Conservation (phyloP, 331 rosid species). For the Arachis monticola region DNA sequence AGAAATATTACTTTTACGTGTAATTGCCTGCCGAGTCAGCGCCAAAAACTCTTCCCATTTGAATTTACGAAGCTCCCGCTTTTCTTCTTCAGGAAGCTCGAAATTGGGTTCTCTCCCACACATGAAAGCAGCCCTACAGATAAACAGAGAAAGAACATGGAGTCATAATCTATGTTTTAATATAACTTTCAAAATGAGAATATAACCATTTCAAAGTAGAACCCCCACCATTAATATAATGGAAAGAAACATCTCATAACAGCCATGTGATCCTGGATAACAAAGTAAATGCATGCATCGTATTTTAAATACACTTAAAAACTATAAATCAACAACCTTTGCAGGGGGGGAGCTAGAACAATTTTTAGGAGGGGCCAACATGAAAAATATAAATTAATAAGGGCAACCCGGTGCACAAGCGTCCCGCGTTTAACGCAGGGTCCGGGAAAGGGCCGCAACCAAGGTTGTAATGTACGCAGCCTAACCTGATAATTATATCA, state of each 20-base stretch:
- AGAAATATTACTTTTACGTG: conserved; percentile 71
- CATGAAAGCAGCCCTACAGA: conserved; percentile 93
- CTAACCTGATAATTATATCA: too few species aligned
- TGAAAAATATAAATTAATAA: too few species aligned
- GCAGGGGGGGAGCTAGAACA: too few species aligned
- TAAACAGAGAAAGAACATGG: conserved; percentile 2
- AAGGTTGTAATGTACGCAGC: too few species aligned
- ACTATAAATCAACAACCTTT: too few species aligned
- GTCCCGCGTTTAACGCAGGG: too few species aligned
- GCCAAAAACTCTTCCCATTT: conserved; percentile 93
- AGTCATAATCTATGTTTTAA: not conserved
- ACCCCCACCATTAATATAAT: not conserved
- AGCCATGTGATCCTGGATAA: not conserved
- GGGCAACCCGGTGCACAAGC: too few species aligned
- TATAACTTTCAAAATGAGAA: not conserved
- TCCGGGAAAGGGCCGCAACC: too few species aligned
- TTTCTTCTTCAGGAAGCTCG: conserved; percentile 80
- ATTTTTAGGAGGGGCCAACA: too few species aligned
- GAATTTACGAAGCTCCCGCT: conserved; percentile 66
- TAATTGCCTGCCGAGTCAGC: conserved; percentile 73
- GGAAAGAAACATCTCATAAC: conserved; percentile 1
- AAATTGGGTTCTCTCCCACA: conserved; percentile 97
- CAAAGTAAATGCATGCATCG: not conserved
- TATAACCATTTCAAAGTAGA: conserved; percentile 1
- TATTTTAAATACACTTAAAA: too few species aligned